Evolutionary conservation across 352 stramenopile genomes (phyloP).

Genomic region (Blastocystis sp.): DNA sequence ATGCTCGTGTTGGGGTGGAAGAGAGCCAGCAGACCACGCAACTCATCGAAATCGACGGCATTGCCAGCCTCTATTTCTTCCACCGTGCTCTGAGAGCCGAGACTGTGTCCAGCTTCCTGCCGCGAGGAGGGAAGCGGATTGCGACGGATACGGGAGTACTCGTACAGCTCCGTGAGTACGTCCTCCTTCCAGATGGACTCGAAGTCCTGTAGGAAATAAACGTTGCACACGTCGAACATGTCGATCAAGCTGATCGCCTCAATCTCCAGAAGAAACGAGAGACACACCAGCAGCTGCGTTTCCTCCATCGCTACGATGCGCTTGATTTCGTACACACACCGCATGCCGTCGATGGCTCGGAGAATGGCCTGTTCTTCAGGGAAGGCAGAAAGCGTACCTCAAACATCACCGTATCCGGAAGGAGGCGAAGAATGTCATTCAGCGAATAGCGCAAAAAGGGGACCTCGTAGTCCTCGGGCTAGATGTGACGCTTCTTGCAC

Average conservation of each 20-base stretch:
- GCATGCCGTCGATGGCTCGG: conserved; percentile 32
- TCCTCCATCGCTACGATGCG: not conserved
- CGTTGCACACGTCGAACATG: conserved; percentile 61
- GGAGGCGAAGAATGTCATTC: conserved; percentile 22
- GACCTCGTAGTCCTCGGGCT: conserved; percentile 56
- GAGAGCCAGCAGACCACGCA: conserved; percentile 29
- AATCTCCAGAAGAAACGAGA: conserved; percentile 37
- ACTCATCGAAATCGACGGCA: not conserved
- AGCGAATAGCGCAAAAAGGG: conserved; percentile 10
- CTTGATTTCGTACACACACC: conserved; percentile 45
- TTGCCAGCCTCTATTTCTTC: not conserved
- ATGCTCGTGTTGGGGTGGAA: conserved; percentile 48
- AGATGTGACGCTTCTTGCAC: not conserved
- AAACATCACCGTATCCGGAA: conserved; percentile 61
- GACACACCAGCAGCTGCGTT: conserved; percentile 20
- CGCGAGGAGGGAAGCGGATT: not conserved
- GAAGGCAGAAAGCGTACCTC: not conserved
- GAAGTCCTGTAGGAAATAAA: conserved; percentile 55
- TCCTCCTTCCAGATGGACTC: conserved; percentile 34
- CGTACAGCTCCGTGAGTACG: not conserved
- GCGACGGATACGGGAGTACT: not conserved
- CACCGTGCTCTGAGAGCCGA: not conserved
- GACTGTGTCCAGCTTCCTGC: not conserved
- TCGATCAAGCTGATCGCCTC: conserved; percentile 46
- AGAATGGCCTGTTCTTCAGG: not conserved